These are phyloP conservation scores for Penicillium coffeae DNA, from an alignment of 495 filamentous ascomycete species.

Conservation along the genomic window DNA sequence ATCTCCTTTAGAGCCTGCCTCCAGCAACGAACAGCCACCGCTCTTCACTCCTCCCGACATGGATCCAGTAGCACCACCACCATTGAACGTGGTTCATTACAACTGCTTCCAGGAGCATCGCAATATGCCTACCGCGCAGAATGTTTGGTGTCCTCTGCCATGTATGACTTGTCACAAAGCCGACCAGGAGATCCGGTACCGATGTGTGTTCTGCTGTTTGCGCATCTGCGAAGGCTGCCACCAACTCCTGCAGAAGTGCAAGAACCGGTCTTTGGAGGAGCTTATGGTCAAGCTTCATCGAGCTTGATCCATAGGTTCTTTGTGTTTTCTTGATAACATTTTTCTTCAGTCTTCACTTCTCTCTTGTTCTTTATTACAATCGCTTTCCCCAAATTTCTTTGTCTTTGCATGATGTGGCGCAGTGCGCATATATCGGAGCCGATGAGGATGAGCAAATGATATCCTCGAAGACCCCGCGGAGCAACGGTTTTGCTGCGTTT, in stretches of 20 bases:
- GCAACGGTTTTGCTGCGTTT: conserved; percentile 3
- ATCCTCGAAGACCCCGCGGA: neutral
- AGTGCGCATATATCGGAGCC: conserved; percentile 4
- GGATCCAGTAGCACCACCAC: conserved; percentile 36
- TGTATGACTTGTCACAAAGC: conserved; percentile 50
- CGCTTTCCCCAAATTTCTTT: neutral
- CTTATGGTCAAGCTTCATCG: conserved; percentile 22
- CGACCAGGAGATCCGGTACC: conserved; percentile 40
- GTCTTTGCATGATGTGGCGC: conserved; percentile 11
- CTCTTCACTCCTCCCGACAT: conserved; percentile 30
- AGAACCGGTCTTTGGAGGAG: conserved; percentile 33
- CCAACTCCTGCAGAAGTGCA: conserved; percentile 34
- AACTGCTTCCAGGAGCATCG: conserved; percentile 46
- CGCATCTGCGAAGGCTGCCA: conserved; percentile 43
- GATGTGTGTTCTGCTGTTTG: conserved; percentile 48
- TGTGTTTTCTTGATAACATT: neutral
- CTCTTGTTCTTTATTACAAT: conserved; percentile 5
- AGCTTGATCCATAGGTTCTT: neutral
- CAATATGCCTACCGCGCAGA: conserved; percentile 38
- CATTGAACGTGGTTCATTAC: conserved; percentile 39
- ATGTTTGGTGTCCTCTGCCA: conserved; percentile 44
- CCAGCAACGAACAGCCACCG: conserved; percentile 26
- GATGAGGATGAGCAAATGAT: too few species aligned
- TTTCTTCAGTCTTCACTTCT: conserved; percentile 1
- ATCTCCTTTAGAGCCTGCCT: conserved; percentile 21